phyloP scores from a whole-genome alignment of 108 stramenopile genomes.

The Pseudonitzschia multistriata region DNA sequence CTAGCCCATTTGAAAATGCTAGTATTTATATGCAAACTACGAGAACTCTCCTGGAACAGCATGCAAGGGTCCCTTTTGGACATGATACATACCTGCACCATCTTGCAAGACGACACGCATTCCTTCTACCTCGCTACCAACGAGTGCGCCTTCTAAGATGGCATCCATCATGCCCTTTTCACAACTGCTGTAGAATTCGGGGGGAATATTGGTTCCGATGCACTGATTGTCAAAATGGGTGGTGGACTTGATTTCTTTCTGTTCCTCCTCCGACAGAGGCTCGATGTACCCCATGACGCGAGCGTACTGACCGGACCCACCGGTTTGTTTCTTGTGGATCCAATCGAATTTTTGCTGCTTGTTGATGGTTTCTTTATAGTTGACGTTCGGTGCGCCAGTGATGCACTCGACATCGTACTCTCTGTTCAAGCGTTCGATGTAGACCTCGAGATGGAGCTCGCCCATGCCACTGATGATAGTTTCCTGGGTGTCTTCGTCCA shows the following conservation, averaged over 20 bases:
- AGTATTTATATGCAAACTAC: no score
- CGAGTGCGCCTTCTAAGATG: conserved; percentile 86
- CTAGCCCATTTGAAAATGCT: not conserved
- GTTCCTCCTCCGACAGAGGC: conserved; percentile 86
- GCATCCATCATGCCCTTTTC: conserved; percentile 95
- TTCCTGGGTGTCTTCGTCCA: conserved; percentile 94
- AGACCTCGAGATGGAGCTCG: conserved; percentile 98
- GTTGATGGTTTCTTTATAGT: conserved; percentile 98
- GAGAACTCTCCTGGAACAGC: no score
- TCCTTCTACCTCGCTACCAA: conserved; percentile 92
- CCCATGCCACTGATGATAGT: conserved; percentile 99
- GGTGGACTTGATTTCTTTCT: conserved; percentile 62
- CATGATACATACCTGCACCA: conserved; percentile 55
- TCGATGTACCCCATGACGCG: conserved; percentile 96
- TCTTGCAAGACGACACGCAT: conserved; percentile 91
- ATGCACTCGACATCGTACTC: conserved; percentile 94
- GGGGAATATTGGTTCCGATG: conserved; percentile 96
- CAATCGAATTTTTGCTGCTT: conserved; percentile 85
- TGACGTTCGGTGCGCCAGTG: conserved; percentile 94
- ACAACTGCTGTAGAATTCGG: conserved; percentile 94
- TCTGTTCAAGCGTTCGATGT: conserved; percentile 97
- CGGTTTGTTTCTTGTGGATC: conserved; percentile 99
- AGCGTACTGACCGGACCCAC: conserved; percentile 97
- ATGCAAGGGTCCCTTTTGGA: not conserved
- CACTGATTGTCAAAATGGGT: conserved; percentile 91